Base-by-base conservation (phyloP, 805 yeast species). In the Wickerhamiella kurtzmanii region DNA sequence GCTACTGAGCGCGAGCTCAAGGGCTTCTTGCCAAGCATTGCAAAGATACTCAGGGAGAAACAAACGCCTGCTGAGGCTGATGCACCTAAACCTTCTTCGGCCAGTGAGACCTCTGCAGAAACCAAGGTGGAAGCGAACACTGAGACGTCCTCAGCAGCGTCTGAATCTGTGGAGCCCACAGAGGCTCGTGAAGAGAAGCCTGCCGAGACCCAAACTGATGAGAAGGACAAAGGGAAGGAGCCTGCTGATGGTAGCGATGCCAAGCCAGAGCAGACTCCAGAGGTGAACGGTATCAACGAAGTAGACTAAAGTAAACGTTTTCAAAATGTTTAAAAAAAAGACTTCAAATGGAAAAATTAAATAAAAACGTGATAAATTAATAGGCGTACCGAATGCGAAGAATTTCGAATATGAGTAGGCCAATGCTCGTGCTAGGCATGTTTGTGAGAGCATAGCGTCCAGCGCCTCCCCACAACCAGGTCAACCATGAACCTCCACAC, bases 381-480 rank as follows among this genome's bases (percentile, higher is more conserved):
- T 8, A 5, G 38, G 38, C 43, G 18, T 41, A 50, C 9, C 56
- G 44, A 16, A 56, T 49, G 3, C 96, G 70, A 72, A 84, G 72
- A 18, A 84, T 79, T 62, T 89, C 96, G 62, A 89, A 77, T 15
- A 85, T 85, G 43, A 89, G 66, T 36, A 89, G 67, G 0, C 95
- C 96, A 38, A 86, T 75, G 38, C 94, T 82, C 1, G 96, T 84
- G 2, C 95, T 85, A 1, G 97, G 97, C 40, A 88, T 75, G 1
- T 83, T 77, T 0, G 85, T 73, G 43, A 83, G 57, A 0, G 94
- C 81, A 50, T 80, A 81, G 48, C 80, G 67, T 4, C 72, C 67
- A 59, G 83, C 85, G 0, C 96, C 96, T 52, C 77, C 79, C 59
- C 87, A 89, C 8, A 79, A 71, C 75, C 88, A 78, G 21, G 71